Percentiles rank a stretch among this genome's conserved stretches.
phyloP scores from a whole-genome alignment of 2,329 filamentous ascomycete species.

The Helotiales sp. region DNA sequence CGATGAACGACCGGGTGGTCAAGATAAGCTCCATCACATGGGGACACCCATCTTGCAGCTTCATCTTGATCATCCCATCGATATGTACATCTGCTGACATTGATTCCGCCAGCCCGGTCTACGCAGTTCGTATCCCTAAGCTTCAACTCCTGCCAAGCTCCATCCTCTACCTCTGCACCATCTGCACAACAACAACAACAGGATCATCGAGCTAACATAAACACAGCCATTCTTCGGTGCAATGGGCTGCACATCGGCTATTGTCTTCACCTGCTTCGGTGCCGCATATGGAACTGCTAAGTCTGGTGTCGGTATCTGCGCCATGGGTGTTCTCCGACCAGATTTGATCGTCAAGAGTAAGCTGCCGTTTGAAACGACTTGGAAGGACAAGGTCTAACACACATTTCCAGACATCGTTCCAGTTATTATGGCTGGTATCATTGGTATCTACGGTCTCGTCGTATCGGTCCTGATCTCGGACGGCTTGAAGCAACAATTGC shows the following conservation, averaged over 20 bases:
- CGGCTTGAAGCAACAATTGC: slow-evolving; percentile 71
- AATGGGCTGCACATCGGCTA: slow-evolving; percentile 94
- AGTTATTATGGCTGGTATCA: slow-evolving; percentile 99
- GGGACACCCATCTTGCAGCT: slow-evolving; percentile 8
- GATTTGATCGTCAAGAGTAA: slow-evolving; percentile 99
- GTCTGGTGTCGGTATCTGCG: slow-evolving; percentile 97
- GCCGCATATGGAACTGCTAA: slow-evolving; percentile 99
- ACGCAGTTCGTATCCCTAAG: slow-evolving; percentile 80
- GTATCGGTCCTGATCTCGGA: slow-evolving; percentile 87
- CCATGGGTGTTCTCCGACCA: slow-evolving; percentile 97
- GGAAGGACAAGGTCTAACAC: slow-evolving; percentile 26
- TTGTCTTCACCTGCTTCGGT: slow-evolving; percentile 95
- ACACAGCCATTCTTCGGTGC: slow-evolving; percentile 86
- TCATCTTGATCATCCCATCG: slow-evolving; percentile 10
- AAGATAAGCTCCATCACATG: slow-evolving; percentile 30
- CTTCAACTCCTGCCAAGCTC: slow-evolving; percentile 32
- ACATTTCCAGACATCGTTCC: slow-evolving; percentile 83
- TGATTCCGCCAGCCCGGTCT: slow-evolving; percentile 76
- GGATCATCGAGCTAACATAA: slow-evolving; percentile 39
- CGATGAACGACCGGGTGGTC: slow-evolving; percentile 34
- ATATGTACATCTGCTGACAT: slow-evolving; percentile 50
- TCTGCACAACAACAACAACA: slow-evolving; percentile 20
- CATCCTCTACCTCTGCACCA: not conserved
- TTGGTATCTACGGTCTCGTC: slow-evolving; percentile 96
- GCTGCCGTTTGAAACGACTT: slow-evolving; percentile 44